Evolutionary conservation across 2,329 filamentous ascomycete genomes (phyloP), one percentile per base, ranked within the genome.

Genomic region (Fusarium continuum): DNA sequence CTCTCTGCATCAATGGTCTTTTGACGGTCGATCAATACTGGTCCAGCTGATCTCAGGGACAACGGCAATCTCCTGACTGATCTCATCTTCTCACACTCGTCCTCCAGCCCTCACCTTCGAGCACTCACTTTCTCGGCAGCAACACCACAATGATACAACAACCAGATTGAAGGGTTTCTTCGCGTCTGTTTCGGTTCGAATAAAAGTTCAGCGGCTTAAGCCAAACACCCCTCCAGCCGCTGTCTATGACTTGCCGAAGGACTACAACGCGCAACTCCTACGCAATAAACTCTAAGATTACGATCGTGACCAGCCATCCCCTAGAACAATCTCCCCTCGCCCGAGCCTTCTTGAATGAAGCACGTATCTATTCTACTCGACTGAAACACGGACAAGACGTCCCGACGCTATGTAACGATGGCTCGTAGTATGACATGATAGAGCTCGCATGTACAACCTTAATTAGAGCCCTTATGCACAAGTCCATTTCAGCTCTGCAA

Each of bases 371-470:
- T 14, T n/a, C 28, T 29, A 29, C 28, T 29, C 28, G 11, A 29
- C 3, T 49, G 43, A 52, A 52, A 49, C 41, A 41, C 28, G 45
- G 29, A 31, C 43, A 41, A 28, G 13, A 14, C 35, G 10, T 28
- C 48, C 23, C 51, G 45, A 40, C 20, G 20, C 29, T 16, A 49
- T 49, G 43, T 46, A 48, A 35, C 23, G 20, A 55, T 36, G 17
- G 16, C 34, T 36, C 10, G 10, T n/a, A 4, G 28, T 38, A 23
- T 38, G 20, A 16, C 22, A 56, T 20, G 23, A 45, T 45, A 38
- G 26, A 56, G 35, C 40, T 60, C 55, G 32, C 55, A 46, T 54
- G 47, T 34, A 20, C 22, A 43, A 55, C 25, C 25, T 41, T 40
- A 46, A 48, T 49, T 35, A 40, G 38, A 58, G 29, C 20, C 14